These are phyloP conservation scores for Oryza punctata DNA, from an alignment of 176 grass and related monocot species.

Conservation along the genomic window DNA sequence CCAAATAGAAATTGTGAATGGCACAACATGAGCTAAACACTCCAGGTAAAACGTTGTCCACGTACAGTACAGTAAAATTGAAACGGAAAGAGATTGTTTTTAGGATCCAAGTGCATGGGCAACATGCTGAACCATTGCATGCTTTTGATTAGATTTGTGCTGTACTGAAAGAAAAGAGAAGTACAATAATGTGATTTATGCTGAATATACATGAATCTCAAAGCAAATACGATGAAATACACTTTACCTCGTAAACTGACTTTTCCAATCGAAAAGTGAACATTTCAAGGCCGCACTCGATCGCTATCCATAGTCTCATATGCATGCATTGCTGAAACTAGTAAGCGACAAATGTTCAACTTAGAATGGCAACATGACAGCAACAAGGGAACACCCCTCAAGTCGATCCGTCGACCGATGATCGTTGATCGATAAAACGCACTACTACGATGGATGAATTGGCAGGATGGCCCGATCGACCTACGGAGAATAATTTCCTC, in stretches of 20 bases:
- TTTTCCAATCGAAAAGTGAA: background rate
- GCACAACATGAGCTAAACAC: background rate
- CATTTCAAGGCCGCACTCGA: too few species aligned
- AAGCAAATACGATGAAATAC: too few species aligned
- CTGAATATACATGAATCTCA: too few species aligned
- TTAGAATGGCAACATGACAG: slow-evolving; percentile 3
- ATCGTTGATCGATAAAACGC: background rate
- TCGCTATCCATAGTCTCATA: background rate
- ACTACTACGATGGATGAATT: background rate
- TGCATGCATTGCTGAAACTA: background rate
- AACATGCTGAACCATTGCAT: too few species aligned
- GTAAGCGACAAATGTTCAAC: slow-evolving; percentile 29
- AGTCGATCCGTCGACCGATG: background rate
- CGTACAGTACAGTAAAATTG: background rate
- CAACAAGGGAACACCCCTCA: background rate
- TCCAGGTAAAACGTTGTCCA: background rate
- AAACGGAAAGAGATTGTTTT: too few species aligned
- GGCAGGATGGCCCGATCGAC: background rate
- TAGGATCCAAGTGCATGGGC: too few species aligned
- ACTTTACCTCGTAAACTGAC: too few species aligned
- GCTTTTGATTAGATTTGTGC: too few species aligned
- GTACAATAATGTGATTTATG: too few species aligned
- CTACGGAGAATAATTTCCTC: background rate
- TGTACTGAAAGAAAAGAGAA: too few species aligned
- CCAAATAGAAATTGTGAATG: background rate